These are phyloP conservation scores for Lupinus albus DNA, from an alignment of 306 rosid species.

Conservation along the genomic window DNA sequence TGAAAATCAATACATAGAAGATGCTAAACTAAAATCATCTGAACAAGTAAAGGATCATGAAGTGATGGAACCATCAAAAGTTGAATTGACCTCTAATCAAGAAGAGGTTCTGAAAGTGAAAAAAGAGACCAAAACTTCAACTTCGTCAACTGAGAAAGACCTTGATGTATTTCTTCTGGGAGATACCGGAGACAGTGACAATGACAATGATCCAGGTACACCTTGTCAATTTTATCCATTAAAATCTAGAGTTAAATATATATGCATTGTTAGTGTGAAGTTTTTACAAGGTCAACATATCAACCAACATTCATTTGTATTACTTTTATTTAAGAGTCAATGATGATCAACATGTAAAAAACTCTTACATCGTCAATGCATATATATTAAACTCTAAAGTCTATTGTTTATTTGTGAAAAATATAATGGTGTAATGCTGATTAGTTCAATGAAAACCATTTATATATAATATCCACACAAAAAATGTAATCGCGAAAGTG, in stretches of 20 bases:
- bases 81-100: slow-evolving; percentile 48
- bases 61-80: slow-evolving; percentile 42
- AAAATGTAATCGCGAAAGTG: neutral
- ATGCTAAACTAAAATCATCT: slow-evolving; percentile 45
- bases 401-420: slow-evolving; percentile 26
- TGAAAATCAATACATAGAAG: slow-evolving; percentile 62
- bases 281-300: no score
- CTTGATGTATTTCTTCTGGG: slow-evolving; percentile 72
- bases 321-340: no score
- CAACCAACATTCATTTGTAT: no score
- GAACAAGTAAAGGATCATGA: slow-evolving; percentile 47
- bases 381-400: slow-evolving; percentile 26
- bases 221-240: slow-evolving; percentile 20
- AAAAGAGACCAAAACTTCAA: slow-evolving; percentile 43
- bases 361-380: no score
- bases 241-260: no score
- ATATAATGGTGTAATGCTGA: slow-evolving; percentile 3
- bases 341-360: no score
- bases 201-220: slow-evolving; percentile 62
- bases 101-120: slow-evolving; percentile 47
- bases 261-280: no score
- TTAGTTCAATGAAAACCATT: slow-evolving; percentile 21
- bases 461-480: neutral
- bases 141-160: slow-evolving; percentile 58
- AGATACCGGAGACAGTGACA: slow-evolving; percentile 57